Percentiles rank a stretch among this genome's conserved stretches.
Conservation (phyloP, 352 stramenopile genomes). For the Phytophthora tentaculata region DNA sequence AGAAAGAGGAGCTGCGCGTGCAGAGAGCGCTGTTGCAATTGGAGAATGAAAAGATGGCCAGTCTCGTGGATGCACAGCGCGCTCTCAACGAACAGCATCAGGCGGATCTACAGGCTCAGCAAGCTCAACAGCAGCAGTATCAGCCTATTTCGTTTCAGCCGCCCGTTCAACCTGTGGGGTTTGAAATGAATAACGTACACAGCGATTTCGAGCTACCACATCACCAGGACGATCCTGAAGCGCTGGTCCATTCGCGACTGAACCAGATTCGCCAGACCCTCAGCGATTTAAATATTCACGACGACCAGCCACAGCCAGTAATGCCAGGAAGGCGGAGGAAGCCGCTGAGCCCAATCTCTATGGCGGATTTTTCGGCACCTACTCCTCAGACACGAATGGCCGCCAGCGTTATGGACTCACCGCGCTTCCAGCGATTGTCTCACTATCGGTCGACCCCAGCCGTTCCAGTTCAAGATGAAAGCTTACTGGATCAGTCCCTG, state of each 20-base stretch:
- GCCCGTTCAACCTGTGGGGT: constrained; percentile 24
- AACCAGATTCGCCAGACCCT: constrained; percentile 39
- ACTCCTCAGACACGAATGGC: constrained; percentile 35
- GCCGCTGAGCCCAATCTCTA: constrained; percentile 61
- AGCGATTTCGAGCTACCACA: constrained; percentile 3
- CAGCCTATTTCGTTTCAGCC: constrained; percentile 26
- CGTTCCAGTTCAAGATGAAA: constrained; percentile 31
- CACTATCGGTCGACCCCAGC: constrained; percentile 35
- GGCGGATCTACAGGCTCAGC: constrained; percentile 46
- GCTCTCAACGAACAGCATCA: constrained; percentile 67
- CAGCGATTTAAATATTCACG: constrained; percentile 28
- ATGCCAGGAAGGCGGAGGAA: constrained; percentile 30
- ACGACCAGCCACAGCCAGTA: constrained; percentile 21
- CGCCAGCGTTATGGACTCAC: constrained; percentile 39
- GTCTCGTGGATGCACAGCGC: constrained; percentile 64
- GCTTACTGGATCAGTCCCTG: constrained; percentile 63
- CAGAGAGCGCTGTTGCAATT: constrained; percentile 69
- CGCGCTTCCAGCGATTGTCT: constrained; percentile 50
- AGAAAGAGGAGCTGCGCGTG: constrained; percentile 79
- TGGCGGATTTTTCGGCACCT: constrained; percentile 60
- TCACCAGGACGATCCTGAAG: constrained; percentile 13
- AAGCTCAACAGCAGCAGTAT: constrained; percentile 37
- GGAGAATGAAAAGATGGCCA: constrained; percentile 80
- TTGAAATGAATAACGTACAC: constrained; percentile 13
- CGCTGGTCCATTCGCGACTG: constrained; percentile 26